A percentile compares a stretch with the other conserved stretches of the same genome.
These are phyloP conservation scores for Rhytidiadelphus loreus DNA, from an alignment of 225 moss, liverwort and hornwort genomes.

Conservation along the genomic window DNA sequence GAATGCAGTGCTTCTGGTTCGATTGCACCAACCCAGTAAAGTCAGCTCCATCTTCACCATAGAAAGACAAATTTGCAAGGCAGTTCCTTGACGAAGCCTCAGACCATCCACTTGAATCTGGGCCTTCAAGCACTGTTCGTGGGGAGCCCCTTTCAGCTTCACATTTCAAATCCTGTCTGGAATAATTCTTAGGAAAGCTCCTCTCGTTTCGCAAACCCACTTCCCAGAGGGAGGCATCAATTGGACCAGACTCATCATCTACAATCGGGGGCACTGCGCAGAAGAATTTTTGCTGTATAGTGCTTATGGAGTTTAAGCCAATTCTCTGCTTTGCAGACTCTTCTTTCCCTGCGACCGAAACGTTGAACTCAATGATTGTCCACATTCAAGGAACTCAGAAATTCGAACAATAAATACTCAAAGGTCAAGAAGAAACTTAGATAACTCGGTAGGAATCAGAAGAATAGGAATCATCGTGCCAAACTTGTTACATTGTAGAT, in stretches of 20 bases:
- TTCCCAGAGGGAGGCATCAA: constrained; percentile 28
- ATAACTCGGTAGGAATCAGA: neutral
- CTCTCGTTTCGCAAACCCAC: neutral
- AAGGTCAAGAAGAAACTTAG: neutral
- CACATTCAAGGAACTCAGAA: neutral
- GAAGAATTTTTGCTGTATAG: constrained; percentile 23
- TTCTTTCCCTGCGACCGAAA: neutral
- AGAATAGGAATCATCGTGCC: neutral
- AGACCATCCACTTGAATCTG: constrained; percentile 66
- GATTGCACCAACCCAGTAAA: constrained; percentile 11
- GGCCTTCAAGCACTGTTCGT: constrained; percentile 80
- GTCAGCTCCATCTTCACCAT: constrained; percentile 45
- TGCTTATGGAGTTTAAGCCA: neutral
- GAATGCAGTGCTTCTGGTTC: constrained; percentile 45
- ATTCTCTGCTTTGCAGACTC: neutral
- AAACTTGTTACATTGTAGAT: neutral
- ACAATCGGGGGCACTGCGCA: constrained; percentile 28
- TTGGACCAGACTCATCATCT: constrained; percentile 28
- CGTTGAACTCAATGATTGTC: neutral
- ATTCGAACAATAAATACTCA: neutral
- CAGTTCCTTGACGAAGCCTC: constrained; percentile 54
- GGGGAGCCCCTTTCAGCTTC: constrained; percentile 38
- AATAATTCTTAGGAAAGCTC: neutral
- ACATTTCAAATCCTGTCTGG: neutral
- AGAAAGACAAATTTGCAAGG: neutral